phyloP scores from a whole-genome alignment of 192 early-diverging fungal genomes.

The Geranomyces variabilis region DNA sequence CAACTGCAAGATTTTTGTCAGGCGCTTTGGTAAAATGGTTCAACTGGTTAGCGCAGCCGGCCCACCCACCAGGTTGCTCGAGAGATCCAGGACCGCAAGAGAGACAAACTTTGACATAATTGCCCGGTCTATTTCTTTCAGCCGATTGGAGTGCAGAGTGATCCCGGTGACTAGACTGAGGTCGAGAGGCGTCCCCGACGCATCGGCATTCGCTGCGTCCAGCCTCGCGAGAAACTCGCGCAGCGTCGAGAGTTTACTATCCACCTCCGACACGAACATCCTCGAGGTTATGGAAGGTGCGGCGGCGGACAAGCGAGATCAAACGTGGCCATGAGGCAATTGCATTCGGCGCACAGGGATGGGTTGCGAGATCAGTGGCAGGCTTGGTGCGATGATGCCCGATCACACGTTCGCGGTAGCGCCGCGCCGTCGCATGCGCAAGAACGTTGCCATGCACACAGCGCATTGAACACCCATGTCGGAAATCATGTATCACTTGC shows the following conservation, averaged over 20 bases:
- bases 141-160: slow-evolving; percentile 35
- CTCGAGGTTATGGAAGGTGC: too few relatives aligned
- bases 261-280: slow-evolving; percentile 16
- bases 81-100: slow-evolving; percentile 39
- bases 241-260: slow-evolving; percentile 8
- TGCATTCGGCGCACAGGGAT: too few relatives aligned
- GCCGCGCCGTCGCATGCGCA: too few relatives aligned
- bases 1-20: slow-evolving; percentile 8
- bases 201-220: background rate
- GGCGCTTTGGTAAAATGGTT: background rate
- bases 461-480: too few relatives aligned
- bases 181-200: background rate
- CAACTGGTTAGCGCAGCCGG: background rate
- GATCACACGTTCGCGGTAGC: too few relatives aligned
- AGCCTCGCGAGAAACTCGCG: background rate
- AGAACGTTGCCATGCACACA: too few relatives aligned
- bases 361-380: too few relatives aligned
- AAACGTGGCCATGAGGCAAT: too few relatives aligned
- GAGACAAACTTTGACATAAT: slow-evolving; percentile 12
- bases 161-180: background rate
- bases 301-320: too few relatives aligned
- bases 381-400: too few relatives aligned
- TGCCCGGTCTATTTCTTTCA: slow-evolving; percentile 19
- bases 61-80: slow-evolving; percentile 38
- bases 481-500: too few relatives aligned